These are phyloP conservation scores for Aureobasidium leucospermi DNA, from an alignment of 2,329 filamentous ascomycete genomes.

Conservation along the genomic window DNA sequence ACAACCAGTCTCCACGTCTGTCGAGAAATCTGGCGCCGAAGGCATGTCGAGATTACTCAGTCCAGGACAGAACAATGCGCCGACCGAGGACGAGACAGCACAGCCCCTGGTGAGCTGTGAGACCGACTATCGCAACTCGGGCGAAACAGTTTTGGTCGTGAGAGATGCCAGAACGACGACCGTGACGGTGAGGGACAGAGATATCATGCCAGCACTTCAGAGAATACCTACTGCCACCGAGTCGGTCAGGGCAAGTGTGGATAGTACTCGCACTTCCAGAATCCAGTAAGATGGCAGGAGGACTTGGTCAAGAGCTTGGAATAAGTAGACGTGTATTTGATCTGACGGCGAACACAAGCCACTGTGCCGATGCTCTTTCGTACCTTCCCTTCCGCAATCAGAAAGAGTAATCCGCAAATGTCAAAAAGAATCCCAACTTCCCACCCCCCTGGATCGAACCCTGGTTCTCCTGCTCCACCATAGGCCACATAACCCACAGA, in stretches of 20 bases:
- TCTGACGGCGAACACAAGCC: not conserved
- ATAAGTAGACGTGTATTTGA: not conserved
- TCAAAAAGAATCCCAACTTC: too few relatives aligned
- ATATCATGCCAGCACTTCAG: not conserved
- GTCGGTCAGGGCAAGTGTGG: conserved; percentile 4
- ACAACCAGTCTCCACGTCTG: conserved; percentile 46
- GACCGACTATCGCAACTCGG: conserved; percentile 70
- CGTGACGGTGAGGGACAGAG: conserved; percentile 2
- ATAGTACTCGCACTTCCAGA: not conserved
- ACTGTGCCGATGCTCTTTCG: not conserved
- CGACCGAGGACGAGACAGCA: conserved; percentile 18
- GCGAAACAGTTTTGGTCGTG: conserved; percentile 68
- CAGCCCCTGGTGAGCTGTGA: conserved; percentile 52
- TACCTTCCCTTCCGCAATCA: too few relatives aligned
- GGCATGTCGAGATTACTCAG: conserved; percentile 22
- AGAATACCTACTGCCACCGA: conserved; percentile 1
- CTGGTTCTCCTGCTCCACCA: too few relatives aligned
- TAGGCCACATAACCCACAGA: too few relatives aligned
- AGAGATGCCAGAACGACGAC: conserved; percentile 42
- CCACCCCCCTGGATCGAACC: too few relatives aligned
- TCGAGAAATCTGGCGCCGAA: not conserved
- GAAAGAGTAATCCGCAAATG: too few relatives aligned
- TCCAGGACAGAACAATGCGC: conserved; percentile 21
- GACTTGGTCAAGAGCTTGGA: not conserved
- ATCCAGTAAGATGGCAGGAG: not conserved